Evolutionary conservation across 805 yeast species (phyloP), one percentile per base, ranked within the genome.

Genomic region (Yarrowia sp.): DNA sequence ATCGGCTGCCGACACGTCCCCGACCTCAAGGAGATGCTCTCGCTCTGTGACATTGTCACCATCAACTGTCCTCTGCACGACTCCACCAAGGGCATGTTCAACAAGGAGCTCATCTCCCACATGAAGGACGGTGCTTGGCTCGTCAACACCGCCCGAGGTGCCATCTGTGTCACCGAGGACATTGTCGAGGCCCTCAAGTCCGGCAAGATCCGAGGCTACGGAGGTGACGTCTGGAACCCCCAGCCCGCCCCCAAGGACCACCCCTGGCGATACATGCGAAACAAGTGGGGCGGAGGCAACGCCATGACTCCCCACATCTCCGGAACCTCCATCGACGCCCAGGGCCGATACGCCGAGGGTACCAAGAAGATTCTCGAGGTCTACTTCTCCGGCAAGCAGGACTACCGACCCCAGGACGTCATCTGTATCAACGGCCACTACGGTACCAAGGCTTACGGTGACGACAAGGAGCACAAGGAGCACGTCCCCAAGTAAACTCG

Each of bases 251-350:
- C 91, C 66, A 76, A 77, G 63, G 80, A 80, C 72, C 91, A 87
- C 70, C 91, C 91, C 66, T 88, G 94, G 94, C 80, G 90, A 78
- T 62, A 77, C 13, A 81, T 86, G 84, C 71, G 76, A 51, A 86
- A 86, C 80, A 76, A 81, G 69, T 81, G 78, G 66, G 87, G 86
- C 63, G 88, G 82, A 32, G 92, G 93, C 66, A 88, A 88, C 69
- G 93, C 92, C 61, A 87, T 88, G 93, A 86, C 90, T 58, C 91
- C 92, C 19, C 94, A 87, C 71, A 82, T 84, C 67, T 84, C 89
- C 62, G 94, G 94, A 65, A 84, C 93, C 22, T 84, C 90, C 44
- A 76, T 88, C 68, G 93, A 88, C 72, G 93, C 96, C 36, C 94
- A 88, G 76, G 77, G 78, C 42, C 80, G 94, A 69, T 88, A 88